These are phyloP conservation scores for Serendipita sp. DNA, from an alignment of 768 basidiomycete genomes.

Conservation along the genomic window DNA sequence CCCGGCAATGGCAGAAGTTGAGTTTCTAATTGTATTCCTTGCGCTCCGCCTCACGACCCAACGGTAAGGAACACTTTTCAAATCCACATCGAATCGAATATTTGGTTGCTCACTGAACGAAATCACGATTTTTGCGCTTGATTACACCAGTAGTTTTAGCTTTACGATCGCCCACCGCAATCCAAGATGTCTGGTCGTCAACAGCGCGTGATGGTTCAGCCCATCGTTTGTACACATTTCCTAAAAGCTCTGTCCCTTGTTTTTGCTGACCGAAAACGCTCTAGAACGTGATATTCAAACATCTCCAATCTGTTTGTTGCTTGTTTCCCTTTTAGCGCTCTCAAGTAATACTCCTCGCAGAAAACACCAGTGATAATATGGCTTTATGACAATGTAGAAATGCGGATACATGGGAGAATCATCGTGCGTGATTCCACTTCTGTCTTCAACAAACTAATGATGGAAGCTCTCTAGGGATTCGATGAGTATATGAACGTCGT, in stretches of 20 bases:
- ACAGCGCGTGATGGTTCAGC: constrained; percentile 97
- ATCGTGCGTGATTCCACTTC: constrained; percentile 47
- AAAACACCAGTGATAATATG: constrained; percentile 77
- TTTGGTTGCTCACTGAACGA: neutral
- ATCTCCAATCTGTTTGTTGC: constrained; percentile 59
- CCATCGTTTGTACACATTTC: constrained; percentile 57
- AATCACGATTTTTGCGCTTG: neutral
- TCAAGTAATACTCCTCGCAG: constrained; percentile 23
- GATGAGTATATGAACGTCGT: constrained; percentile 99
- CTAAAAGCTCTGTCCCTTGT: neutral
- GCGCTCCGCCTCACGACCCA: neutral
- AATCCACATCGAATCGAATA: neutral
- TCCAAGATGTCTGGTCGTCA: constrained; percentile 76
- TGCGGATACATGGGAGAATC: constrained; percentile 91
- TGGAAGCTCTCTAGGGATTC: constrained; percentile 55
- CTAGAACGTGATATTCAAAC: constrained; percentile 97
- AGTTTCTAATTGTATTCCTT: neutral
- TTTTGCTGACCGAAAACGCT: neutral
- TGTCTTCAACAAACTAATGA: neutral
- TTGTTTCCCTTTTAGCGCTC: constrained; percentile 10
- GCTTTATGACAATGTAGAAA: constrained; percentile 93
- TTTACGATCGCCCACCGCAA: neutral
- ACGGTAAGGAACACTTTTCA: neutral
- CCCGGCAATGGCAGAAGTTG: neutral
- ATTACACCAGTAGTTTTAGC: neutral